These are phyloP conservation scores for Pseudognaphalium luteoalbum DNA, from an alignment of 129 eudicot genomes.

Conservation along the genomic window DNA sequence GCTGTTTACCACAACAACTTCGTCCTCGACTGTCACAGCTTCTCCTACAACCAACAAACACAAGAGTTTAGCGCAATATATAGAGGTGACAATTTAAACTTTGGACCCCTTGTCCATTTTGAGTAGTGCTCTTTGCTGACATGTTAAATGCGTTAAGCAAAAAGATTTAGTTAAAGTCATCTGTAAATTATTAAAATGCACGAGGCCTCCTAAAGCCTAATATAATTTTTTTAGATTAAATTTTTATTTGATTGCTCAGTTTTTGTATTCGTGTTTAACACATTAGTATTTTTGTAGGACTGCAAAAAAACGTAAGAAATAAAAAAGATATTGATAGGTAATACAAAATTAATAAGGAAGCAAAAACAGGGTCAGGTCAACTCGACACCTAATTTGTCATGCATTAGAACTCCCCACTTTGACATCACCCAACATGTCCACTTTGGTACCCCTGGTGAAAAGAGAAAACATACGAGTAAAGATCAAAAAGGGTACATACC, in stretches of 20 bases:
- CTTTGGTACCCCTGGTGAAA: background rate
- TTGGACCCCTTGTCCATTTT: background rate
- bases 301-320: background rate
- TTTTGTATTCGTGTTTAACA: background rate
- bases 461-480: background rate
- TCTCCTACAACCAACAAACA: constrained; percentile 58
- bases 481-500: constrained; percentile 46
- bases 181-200: background rate
- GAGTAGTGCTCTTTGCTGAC: background rate
- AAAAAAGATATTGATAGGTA: background rate
- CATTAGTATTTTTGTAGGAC: background rate
- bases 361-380: background rate
- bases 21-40: constrained; percentile 90
- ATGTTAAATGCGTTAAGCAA: background rate
- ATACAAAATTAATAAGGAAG: background rate
- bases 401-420: background rate
- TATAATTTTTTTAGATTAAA: background rate
- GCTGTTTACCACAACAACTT: constrained; percentile 85
- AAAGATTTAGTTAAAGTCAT: background rate
- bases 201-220: background rate
- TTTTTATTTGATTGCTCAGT: background rate
- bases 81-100: background rate
- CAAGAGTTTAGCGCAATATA: background rate
- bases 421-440: background rate
- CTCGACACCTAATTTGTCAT: background rate